Percentiles rank a stretch among this genome's conserved stretches.
These are phyloP conservation scores for Backusella psychrophila DNA, from an alignment of 192 early-diverging fungal species.

Conservation along the genomic window DNA sequence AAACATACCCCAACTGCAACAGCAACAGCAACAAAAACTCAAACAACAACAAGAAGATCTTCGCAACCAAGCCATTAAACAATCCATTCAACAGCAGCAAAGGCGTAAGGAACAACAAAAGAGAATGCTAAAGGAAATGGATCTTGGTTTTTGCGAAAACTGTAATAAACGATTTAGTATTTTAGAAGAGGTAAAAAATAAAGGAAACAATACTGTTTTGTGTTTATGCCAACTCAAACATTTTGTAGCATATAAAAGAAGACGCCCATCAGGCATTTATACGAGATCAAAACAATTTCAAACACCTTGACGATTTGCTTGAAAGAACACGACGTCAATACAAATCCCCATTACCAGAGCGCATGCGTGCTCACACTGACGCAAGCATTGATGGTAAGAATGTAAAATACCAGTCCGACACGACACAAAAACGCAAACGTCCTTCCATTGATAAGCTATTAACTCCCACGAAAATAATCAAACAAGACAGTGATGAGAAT, in stretches of 20 bases:
- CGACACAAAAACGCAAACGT: conserved; percentile 4
- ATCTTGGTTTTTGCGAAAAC: conserved; percentile 12
- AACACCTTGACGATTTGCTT: background rate
- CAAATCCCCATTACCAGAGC: background rate
- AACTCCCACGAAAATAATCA: background rate
- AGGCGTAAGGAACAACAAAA: background rate
- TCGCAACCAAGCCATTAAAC: background rate
- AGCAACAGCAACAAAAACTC: background rate
- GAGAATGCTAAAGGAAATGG: background rate
- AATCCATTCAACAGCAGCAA: background rate
- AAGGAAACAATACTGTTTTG: background rate
- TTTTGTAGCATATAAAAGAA: conserved; percentile 11
- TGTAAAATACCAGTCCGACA: background rate
- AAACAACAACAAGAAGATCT: background rate
- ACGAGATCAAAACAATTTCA: conserved; percentile 9
- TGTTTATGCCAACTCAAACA: background rate
- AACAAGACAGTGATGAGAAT: background rate
- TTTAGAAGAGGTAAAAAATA: conserved; percentile 10
- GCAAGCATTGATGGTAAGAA: conserved; percentile 9
- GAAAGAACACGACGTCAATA: conserved; percentile 10
- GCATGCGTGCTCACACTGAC: background rate
- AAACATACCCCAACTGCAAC: background rate
- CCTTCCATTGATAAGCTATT: background rate
- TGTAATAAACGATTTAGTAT: conserved; percentile 8
- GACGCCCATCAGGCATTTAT: conserved; percentile 14